Percentiles rank a stretch among this genome's conserved stretches.
Evolutionary conservation across 257 asterid genomes (phyloP).

Genomic region (Salvia rosmarinus): DNA sequence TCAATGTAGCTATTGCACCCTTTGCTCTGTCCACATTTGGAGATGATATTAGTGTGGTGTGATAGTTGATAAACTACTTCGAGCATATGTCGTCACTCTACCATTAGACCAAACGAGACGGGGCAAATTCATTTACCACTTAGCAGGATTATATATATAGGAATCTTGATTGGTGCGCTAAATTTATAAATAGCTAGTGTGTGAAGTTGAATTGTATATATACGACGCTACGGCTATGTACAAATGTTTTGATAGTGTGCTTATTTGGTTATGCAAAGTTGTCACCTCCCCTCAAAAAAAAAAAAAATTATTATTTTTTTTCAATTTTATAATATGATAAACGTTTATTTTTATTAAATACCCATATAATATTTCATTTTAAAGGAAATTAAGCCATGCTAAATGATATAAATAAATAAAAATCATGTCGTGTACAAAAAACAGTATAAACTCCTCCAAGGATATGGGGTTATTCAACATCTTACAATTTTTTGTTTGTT

Average conservation of each 20-base stretch:
- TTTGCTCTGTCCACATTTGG: conserved; percentile 63
- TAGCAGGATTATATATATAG: conserved; percentile 14
- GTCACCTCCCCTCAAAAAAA: too few relatives aligned
- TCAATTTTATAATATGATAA: too few relatives aligned
- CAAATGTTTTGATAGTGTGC: neutral
- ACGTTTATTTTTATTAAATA: too few relatives aligned
- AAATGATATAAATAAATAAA: too few relatives aligned
- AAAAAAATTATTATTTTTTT: too few relatives aligned
- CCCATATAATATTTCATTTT: too few relatives aligned
- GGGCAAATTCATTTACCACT: neutral
- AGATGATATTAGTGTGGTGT: conserved; percentile 48
- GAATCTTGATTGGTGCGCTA: conserved; percentile 3
- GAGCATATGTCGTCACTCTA: neutral
- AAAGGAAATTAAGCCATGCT: too few relatives aligned
- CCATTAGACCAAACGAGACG: neutral
- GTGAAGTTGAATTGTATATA: neutral
- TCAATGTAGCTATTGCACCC: conserved; percentile 70
- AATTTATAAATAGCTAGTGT: neutral
- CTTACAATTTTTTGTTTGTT: too few relatives aligned
- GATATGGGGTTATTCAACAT: too few relatives aligned
- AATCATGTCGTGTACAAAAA: too few relatives aligned
- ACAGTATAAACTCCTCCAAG: too few relatives aligned
- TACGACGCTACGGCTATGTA: conserved; percentile 12
- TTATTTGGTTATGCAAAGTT: neutral
- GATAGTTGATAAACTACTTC: conserved; percentile 26